phyloP scores from a whole-genome alignment of 164 flowering plant species.

The Tinospora cordifolia region DNA sequence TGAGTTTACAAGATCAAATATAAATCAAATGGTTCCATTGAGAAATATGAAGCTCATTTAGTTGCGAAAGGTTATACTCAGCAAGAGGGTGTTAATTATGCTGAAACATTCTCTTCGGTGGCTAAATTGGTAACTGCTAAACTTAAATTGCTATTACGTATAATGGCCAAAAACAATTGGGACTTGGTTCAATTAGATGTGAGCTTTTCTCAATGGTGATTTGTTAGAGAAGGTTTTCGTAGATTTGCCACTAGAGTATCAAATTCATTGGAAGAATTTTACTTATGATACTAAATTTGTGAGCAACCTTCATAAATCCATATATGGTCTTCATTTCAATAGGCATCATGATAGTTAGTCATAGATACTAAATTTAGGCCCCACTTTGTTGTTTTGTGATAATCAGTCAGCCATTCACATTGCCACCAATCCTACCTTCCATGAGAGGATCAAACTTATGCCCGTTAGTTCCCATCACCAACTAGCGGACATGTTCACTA shows the following conservation, averaged over 20 bases:
- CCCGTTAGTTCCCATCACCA: neutral
- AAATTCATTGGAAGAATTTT: neutral
- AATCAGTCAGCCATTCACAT: neutral
- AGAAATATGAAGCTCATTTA: no score
- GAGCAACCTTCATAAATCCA: neutral
- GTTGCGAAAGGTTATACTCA: no score
- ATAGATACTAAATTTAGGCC: no score
- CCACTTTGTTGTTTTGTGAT: neutral
- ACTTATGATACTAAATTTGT: neutral
- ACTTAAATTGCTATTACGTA: no score
- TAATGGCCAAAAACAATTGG: neutral
- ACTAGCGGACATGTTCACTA: neutral
- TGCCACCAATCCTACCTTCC: no score
- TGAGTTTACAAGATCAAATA: no score
- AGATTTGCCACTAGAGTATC: neutral
- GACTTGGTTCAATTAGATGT: neutral
- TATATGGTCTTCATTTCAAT: conserved; percentile 1
- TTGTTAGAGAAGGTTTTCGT: neutral
- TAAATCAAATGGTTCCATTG: no score
- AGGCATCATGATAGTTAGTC: no score
- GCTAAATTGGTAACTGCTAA: neutral
- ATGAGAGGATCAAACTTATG: no score
- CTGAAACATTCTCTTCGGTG: neutral
- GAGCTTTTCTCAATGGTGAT: no score
- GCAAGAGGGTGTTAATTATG: neutral